phyloP scores from a whole-genome alignment of 805 yeast species.

The Lipomyces anomalus region DNA sequence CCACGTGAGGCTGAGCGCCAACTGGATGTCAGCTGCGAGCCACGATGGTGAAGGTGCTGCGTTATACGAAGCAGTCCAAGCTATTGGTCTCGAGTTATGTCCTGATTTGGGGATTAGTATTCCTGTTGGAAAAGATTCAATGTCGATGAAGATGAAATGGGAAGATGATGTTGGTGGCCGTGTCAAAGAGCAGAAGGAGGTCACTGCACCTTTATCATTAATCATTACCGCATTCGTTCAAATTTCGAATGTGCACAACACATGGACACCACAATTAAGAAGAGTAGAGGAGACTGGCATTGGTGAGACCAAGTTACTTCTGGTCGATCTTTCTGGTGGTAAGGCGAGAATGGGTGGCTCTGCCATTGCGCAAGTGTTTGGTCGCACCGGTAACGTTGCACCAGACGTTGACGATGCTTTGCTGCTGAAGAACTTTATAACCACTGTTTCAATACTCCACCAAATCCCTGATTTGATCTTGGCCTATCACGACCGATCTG shows the following conservation, averaged over 20 bases:
- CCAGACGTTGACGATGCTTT: constrained; percentile 75
- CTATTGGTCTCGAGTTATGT: constrained; percentile 89
- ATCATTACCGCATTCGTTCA: constrained; percentile 89
- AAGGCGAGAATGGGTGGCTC: constrained; percentile 77
- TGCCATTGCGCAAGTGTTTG: constrained; percentile 88
- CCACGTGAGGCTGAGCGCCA: constrained; percentile 82
- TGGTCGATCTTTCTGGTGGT: constrained; percentile 69
- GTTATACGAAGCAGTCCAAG: constrained; percentile 93
- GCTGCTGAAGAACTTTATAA: constrained; percentile 62
- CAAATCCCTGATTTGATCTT: constrained; percentile 53
- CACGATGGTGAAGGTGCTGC: constrained; percentile 94
- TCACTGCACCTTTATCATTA: constrained; percentile 89
- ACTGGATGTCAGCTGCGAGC: constrained; percentile 98
- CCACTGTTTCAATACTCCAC: constrained; percentile 68
- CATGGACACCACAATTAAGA: constrained; percentile 88
- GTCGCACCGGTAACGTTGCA: constrained; percentile 72
- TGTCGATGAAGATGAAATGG: constrained; percentile 99
- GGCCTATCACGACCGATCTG: constrained; percentile 93
- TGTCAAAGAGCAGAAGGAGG: constrained; percentile 52
- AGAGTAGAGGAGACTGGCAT: constrained; percentile 43
- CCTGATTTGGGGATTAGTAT: constrained; percentile 86
- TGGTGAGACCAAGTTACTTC: constrained; percentile 48
- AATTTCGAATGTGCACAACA: constrained; percentile 72
- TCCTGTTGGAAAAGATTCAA: constrained; percentile 98
- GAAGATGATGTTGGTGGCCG: constrained; percentile 38